A percentile compares a stretch with the other conserved stretches of the same genome.
Conservation (phyloP, 139 green algal genomes). For the Coccomyxa sp. region DNA sequence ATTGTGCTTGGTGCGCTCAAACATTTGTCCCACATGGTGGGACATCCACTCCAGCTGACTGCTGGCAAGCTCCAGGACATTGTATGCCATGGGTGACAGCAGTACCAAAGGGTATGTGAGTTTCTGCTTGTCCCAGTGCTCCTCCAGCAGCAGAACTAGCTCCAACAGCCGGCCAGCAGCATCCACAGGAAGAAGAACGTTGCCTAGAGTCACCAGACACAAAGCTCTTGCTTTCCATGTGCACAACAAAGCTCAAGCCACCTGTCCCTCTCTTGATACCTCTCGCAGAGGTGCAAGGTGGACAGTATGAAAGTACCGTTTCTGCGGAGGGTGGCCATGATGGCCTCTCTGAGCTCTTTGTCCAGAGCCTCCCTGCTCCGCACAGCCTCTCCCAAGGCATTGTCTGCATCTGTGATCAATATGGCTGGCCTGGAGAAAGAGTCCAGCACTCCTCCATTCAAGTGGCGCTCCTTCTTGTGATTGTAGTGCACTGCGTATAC, state of each 20-base stretch:
- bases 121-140: slow-evolving; percentile 51
- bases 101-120: slow-evolving; percentile 72
- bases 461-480: slow-evolving; percentile 57
- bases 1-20: slow-evolving; percentile 58
- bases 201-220: slow-evolving; percentile 27
- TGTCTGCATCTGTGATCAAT: slow-evolving; percentile 63
- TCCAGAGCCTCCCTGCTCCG: slow-evolving; percentile 28
- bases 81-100: slow-evolving; percentile 56
- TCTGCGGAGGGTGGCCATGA: slow-evolving; percentile 41
- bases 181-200: slow-evolving; percentile 88
- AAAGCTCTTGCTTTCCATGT: too few species aligned
- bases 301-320: slow-evolving; percentile 8
- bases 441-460: slow-evolving; percentile 57
- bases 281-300: too few species aligned
- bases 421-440: slow-evolving; percentile 53
- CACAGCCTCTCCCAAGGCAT: slow-evolving; percentile 18
- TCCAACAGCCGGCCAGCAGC: slow-evolving; percentile 83
- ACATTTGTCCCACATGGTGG: slow-evolving; percentile 47
- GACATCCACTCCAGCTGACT: slow-evolving; percentile 86
- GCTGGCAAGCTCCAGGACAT: slow-evolving; percentile 68
- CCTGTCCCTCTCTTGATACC: too few species aligned
- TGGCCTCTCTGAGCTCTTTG: slow-evolving; percentile 39
- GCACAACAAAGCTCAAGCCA: too few species aligned
- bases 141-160: slow-evolving; percentile 83
- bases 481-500: slow-evolving; percentile 81